Evolutionary conservation across 805 yeast genomes (phyloP).

Genomic region (Kuraishia hungarica): DNA sequence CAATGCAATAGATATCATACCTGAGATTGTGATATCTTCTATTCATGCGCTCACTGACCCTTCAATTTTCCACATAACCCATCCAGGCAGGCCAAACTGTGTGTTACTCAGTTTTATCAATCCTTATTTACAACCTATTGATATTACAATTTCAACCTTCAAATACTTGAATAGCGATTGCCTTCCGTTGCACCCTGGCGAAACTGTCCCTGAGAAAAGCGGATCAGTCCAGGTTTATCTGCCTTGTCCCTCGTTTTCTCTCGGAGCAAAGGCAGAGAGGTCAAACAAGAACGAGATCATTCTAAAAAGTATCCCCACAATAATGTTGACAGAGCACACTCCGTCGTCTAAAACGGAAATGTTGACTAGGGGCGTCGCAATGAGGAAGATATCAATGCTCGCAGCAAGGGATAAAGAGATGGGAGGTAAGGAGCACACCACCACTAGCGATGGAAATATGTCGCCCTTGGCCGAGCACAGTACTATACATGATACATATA

Average conservation of each 20-base stretch:
- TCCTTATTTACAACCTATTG: conserved; percentile 2
- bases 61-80: neutral
- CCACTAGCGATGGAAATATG: too few relatives aligned
- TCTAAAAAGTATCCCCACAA: conserved; percentile 20
- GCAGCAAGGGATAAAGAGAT: neutral
- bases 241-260: conserved; percentile 13
- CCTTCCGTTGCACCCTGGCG: neutral
- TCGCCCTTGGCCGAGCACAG: too few relatives aligned
- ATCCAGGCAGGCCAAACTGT: neutral
- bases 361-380: conserved; percentile 12
- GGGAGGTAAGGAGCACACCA: too few relatives aligned
- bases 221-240: conserved; percentile 2
- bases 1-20: conserved; percentile 14
- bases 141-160: conserved; percentile 9
- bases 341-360: conserved; percentile 21
- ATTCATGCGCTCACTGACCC: conserved; percentile 1
- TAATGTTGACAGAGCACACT: conserved; percentile 16
- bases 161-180: conserved; percentile 3
- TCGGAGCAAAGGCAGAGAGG: conserved; percentile 9
- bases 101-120: conserved; percentile 12
- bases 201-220: neutral
- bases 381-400: neutral
- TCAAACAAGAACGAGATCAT: conserved; percentile 5
- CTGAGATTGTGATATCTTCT: conserved; percentile 10
- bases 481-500: neutral